A percentile compares a stretch with the other conserved stretches of the same genome.
Evolutionary conservation across 441 rosid genomes (phyloP).

Genomic region (Gossypium laxum): DNA sequence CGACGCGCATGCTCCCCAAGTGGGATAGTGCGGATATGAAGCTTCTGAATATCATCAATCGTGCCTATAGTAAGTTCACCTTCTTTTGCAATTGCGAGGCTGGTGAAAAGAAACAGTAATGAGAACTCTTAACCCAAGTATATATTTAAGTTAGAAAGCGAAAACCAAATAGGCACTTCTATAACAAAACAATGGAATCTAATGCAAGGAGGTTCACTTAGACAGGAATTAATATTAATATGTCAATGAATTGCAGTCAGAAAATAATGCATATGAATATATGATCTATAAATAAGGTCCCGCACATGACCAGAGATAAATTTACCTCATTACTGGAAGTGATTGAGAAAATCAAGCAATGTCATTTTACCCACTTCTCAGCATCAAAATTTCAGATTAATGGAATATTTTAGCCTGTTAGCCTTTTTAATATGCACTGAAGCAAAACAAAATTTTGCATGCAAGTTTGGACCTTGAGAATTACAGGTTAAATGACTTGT

Average conservation of each 20-base stretch:
- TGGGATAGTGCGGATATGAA: constrained; percentile 94
- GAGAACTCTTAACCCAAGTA: constrained; percentile 15
- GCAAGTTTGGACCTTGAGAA: neutral
- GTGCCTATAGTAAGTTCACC: constrained; percentile 96
- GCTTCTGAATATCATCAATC: constrained; percentile 96
- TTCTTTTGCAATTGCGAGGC: constrained; percentile 94
- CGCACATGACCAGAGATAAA: neutral
- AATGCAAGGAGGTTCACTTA: neutral
- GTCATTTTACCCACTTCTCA: neutral
- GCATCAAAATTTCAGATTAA: neutral
- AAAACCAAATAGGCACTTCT: neutral
- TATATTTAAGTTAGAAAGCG: neutral
- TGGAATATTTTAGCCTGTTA: neutral
- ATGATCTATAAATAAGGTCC: neutral
- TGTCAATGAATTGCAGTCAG: neutral
- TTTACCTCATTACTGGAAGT: neutral
- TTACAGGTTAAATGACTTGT: neutral
- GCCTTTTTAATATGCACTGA: neutral
- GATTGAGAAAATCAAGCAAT: neutral
- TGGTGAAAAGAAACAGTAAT: constrained; percentile 30
- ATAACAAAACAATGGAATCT: neutral
- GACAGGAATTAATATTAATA: neutral
- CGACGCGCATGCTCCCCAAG: constrained; percentile 91
- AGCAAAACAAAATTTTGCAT: neutral
- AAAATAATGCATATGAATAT: neutral